These are phyloP conservation scores for Debaryomyces psychrophilus DNA, from an alignment of 1,139 yeast genomes.

Conservation along the genomic window DNA sequence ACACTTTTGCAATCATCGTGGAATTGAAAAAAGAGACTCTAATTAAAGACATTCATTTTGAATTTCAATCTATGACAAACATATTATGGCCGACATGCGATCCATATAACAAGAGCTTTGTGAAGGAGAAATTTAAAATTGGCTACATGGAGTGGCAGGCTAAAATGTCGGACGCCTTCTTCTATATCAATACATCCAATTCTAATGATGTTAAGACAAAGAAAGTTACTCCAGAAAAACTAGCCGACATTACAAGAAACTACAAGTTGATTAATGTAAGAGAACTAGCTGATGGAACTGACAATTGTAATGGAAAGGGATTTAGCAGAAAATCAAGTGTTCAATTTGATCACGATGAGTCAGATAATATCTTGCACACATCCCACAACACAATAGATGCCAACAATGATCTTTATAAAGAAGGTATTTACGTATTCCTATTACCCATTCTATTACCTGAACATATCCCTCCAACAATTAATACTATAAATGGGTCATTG, in stretches of 20 bases:
- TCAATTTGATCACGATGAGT: background rate
- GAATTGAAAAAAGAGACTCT: slow-evolving; percentile 42
- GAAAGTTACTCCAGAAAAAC: slow-evolving; percentile 35
- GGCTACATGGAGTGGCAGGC: slow-evolving; percentile 55
- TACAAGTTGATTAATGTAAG: slow-evolving; percentile 32
- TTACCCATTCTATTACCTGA: slow-evolving; percentile 73
- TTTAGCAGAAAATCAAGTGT: slow-evolving; percentile 7
- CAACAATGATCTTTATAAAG: slow-evolving; percentile 38
- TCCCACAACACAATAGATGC: slow-evolving; percentile 4
- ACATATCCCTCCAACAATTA: slow-evolving; percentile 70
- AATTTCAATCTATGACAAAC: slow-evolving; percentile 36
- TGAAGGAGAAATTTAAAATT: slow-evolving; percentile 51
- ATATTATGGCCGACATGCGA: slow-evolving; percentile 62
- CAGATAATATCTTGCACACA: background rate
- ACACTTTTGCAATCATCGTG: slow-evolving; percentile 48
- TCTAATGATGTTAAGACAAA: slow-evolving; percentile 36
- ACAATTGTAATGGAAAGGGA: slow-evolving; percentile 16
- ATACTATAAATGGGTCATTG: slow-evolving; percentile 56
- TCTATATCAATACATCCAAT: slow-evolving; percentile 44
- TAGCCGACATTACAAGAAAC: slow-evolving; percentile 41
- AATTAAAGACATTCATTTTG: slow-evolving; percentile 33
- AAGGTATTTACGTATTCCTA: slow-evolving; percentile 81
- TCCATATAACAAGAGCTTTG: slow-evolving; percentile 44
- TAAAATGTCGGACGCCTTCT: slow-evolving; percentile 47
- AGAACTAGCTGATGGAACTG: slow-evolving; percentile 21